phyloP scores from a whole-genome alignment of 306 rosid species.

The Argentina anserina region DNA sequence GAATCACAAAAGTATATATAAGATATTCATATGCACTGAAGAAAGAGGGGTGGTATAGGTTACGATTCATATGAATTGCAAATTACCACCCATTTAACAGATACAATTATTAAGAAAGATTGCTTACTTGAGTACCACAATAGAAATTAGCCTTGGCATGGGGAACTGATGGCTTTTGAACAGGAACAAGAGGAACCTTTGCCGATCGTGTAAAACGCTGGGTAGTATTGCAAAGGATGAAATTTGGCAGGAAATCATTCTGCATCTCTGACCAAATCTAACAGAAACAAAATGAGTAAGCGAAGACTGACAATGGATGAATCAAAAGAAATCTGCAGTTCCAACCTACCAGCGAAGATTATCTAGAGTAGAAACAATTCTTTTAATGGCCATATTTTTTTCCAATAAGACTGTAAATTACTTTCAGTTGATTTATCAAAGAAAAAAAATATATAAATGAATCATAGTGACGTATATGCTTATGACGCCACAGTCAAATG shows the following conservation, averaged over 20 bases:
- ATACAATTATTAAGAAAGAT: constrained; percentile 6
- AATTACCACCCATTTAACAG: constrained; percentile 7
- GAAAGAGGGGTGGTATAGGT: background rate
- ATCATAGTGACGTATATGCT: background rate
- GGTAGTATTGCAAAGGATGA: constrained; percentile 91
- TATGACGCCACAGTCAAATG: background rate
- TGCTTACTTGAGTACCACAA: constrained; percentile 85
- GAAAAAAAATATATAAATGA: background rate
- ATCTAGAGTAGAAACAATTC: background rate
- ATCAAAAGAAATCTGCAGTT: constrained; percentile 9
- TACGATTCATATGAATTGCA: constrained; percentile 15
- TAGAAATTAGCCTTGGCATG: constrained; percentile 88
- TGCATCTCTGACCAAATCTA: constrained; percentile 99
- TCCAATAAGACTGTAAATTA: background rate
- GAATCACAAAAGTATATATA: background rate
- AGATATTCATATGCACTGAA: background rate
- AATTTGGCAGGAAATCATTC: constrained; percentile 85
- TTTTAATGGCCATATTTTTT: no score
- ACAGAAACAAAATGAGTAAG: constrained; percentile 30
- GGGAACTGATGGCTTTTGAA: constrained; percentile 98
- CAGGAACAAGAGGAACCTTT: constrained; percentile 56
- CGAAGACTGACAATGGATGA: constrained; percentile 20
- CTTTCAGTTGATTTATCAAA: background rate
- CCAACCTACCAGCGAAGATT: background rate
- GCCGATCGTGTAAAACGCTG: constrained; percentile 88